Base-by-base conservation (phyloP, 176 grass and related monocot genomes). In the Bromus sterilis region DNA sequence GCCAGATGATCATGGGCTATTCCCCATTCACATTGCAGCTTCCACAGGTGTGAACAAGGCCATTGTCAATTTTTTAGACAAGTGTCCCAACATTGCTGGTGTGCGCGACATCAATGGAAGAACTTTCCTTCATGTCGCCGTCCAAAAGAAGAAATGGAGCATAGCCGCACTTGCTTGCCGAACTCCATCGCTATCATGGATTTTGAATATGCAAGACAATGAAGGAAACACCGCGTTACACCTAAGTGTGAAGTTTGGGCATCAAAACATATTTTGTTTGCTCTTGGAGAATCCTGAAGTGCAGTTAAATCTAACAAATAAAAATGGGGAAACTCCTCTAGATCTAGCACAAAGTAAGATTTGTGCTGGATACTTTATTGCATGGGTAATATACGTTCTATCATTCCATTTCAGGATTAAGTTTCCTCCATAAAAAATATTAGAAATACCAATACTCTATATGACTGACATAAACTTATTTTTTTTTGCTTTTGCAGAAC, bases 161-260 rank as follows among this genome's bases (percentile, higher is more conserved):
- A 64, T 66, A 36, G 77, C 25, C 0, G 21, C 9, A 13, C 29
- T 66, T 2, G 77, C 12, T 16, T 66, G 78, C 78, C 4, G 2
- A 53, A 25, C 21, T 36, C 62, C 32, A 4, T 49, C 77, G 7
- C 10, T 78, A 26, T 10, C 3, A 0, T 37, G 44, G 41, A 67
- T 80, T 67, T 12, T 78, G 75, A 89, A 89, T n/a, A 70, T 76
- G 35, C 70, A 30, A 25, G 86, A 88, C 60, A 48, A 62, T 21
- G 37, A 88, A 11, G 80, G 86, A 31, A 83, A 88, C 34, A 88
- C 86, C 41, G 79, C 80, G 23, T 36, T 88, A 4, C 79, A 88
- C 44, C 71, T 83, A 29, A 74, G 80, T 11, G 59, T 88, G 0
- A 33, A 78, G 32, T 9, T 24, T 35, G 49, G n/a, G 11, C 23